Percentiles rank a stretch among this genome's conserved stretches.
These are phyloP conservation scores for Stipa capillata DNA, from an alignment of 176 grass and related monocot genomes.

Conservation along the genomic window DNA sequence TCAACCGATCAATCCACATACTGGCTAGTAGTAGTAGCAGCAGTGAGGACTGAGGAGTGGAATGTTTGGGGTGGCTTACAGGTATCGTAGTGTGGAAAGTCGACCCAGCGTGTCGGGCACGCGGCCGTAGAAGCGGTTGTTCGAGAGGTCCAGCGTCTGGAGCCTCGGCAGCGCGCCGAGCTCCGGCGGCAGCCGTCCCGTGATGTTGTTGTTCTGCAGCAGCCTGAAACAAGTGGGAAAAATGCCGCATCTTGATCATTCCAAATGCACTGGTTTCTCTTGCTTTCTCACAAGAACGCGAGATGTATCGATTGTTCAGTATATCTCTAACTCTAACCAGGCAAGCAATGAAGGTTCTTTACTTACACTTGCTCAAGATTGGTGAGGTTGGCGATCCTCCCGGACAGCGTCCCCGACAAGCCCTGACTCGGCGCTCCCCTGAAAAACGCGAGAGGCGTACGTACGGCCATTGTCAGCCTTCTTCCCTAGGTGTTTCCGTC, in stretches of 20 bases:
- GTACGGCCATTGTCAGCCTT: background rate
- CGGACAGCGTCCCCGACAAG: slow-evolving; percentile 70
- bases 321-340: background rate
- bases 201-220: slow-evolving; percentile 97
- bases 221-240: slow-evolving; percentile 28
- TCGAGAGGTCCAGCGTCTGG: slow-evolving; percentile 92
- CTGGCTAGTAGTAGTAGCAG: background rate
- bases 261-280: background rate
- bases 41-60: background rate
- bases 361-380: slow-evolving; percentile 94
- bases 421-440: slow-evolving; percentile 91
- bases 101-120: slow-evolving; percentile 57
- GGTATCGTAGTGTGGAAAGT: slow-evolving; percentile 74
- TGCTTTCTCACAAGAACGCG: background rate
- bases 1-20: background rate
- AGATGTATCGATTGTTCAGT: background rate
- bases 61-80: slow-evolving; percentile 15
- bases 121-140: slow-evolving; percentile 76
- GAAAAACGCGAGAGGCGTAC: background rate
- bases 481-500: background rate
- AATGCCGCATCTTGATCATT: too few species aligned
- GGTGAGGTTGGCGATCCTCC: slow-evolving; percentile 72
- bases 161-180: slow-evolving; percentile 65
- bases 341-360: background rate
- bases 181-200: slow-evolving; percentile 68